A percentile compares a stretch with the other conserved stretches of the same genome.
phyloP scores from a whole-genome alignment of 2,329 filamentous ascomycete species.

The Rhinocladiella mackenziei region DNA sequence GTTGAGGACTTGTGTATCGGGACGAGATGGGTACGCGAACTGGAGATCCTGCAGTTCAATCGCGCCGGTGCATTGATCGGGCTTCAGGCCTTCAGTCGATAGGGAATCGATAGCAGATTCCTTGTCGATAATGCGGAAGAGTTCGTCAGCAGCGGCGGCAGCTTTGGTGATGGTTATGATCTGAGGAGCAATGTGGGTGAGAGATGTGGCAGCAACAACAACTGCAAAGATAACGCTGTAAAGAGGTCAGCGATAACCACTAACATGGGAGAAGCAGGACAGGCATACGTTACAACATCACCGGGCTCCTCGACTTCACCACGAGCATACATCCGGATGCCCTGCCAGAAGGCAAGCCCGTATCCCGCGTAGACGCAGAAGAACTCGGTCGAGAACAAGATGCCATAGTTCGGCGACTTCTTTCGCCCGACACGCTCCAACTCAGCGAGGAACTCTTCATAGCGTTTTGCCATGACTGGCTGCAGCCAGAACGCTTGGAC shows the following conservation, averaged over 20 bases:
- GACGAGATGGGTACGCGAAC: conserved; percentile 63
- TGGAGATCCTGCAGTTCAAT: conserved; percentile 61
- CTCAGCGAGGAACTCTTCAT: conserved; percentile 39
- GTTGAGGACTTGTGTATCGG: conserved; percentile 36
- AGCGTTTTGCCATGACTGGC: too few relatives aligned
- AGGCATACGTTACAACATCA: conserved; percentile 32
- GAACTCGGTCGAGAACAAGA: conserved; percentile 42
- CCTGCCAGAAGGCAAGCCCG: conserved; percentile 51
- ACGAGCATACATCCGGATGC: conserved; percentile 31
- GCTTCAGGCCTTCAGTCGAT: conserved; percentile 63
- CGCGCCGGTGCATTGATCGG: conserved; percentile 39
- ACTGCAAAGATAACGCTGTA: conserved; percentile 26
- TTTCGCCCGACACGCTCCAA: conserved; percentile 44
- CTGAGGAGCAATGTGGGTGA: conserved; percentile 35
- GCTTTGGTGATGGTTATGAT: conserved; percentile 43
- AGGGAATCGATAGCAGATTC: conserved; percentile 76
- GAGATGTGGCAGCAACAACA: conserved; percentile 19
- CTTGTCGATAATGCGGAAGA: conserved; percentile 89
- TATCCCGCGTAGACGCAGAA: conserved; percentile 63
- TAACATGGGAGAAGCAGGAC: too few relatives aligned
- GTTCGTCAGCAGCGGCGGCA: conserved; percentile 40
- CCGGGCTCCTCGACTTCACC: conserved; percentile 32
- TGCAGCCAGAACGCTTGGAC: too few relatives aligned
- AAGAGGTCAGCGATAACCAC: too few relatives aligned
- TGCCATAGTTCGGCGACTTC: conserved; percentile 42